Evolutionary conservation across 495 filamentous ascomycete species (phyloP).

Genomic region (Daldinia childiae): DNA sequence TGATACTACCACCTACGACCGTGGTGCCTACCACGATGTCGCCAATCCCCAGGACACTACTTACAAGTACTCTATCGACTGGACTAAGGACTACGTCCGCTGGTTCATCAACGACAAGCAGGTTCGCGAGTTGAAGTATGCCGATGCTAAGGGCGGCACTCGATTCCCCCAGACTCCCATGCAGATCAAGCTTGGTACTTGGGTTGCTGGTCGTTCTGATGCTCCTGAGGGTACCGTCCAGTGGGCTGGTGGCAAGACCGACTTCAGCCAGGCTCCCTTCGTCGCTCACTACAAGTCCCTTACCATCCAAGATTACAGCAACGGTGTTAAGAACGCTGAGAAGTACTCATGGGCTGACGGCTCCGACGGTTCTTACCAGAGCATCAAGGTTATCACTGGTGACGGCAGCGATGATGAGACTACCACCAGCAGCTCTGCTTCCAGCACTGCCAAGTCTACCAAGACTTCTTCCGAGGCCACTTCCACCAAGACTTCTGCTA

Average conservation of each 20-base stretch:
- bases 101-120: constrained; percentile 83
- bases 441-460: constrained; percentile 36
- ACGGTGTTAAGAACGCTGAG: constrained; percentile 72
- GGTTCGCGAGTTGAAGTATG: constrained; percentile 74
- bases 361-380: constrained; percentile 74
- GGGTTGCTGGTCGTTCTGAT: constrained; percentile 79
- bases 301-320: constrained; percentile 86
- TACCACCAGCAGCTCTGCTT: constrained; percentile 26
- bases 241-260: constrained; percentile 86
- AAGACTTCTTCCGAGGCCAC: constrained; percentile 28
- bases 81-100: constrained; percentile 76
- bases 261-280: constrained; percentile 81
- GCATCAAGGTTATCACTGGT: constrained; percentile 77
- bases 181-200: constrained; percentile 85
- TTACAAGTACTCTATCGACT: constrained; percentile 90
- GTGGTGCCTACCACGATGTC: constrained; percentile 72
- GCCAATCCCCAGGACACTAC: constrained; percentile 69
- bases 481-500: constrained; percentile 39
- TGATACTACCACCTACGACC: constrained; percentile 76
- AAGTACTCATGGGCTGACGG: constrained; percentile 79
- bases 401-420: constrained; percentile 70
- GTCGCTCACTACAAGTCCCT: constrained; percentile 85
- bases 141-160: constrained; percentile 63
- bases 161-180: constrained; percentile 93
- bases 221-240: constrained; percentile 79